These are phyloP conservation scores for Anisodus acutangulus DNA, from an alignment of 257 asterid genomes.

Conservation along the genomic window DNA sequence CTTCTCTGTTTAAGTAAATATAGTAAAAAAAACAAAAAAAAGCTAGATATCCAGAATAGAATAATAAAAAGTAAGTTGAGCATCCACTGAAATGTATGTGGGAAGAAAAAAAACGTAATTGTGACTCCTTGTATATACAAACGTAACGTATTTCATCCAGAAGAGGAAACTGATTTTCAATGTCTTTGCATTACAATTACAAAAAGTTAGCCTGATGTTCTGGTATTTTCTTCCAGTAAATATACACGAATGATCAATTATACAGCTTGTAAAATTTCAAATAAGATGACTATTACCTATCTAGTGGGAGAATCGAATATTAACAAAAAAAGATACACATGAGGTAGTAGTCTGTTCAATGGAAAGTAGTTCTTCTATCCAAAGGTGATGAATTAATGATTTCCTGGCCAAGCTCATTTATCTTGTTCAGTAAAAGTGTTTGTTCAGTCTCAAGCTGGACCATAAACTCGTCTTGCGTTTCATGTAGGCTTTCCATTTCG, in stretches of 20 bases:
- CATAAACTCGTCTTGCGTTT: conserved; percentile 68
- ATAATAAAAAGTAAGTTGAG: not conserved
- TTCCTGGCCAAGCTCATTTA: conserved; percentile 92
- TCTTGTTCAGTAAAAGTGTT: conserved; percentile 66
- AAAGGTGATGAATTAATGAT: conserved; percentile 65
- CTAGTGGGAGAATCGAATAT: not conserved
- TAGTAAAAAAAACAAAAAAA: too few species aligned
- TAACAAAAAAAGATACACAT: not conserved
- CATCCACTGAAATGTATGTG: not conserved
- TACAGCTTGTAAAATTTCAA: conserved; percentile 23
- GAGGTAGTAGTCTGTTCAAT: conserved; percentile 34
- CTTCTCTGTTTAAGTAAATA: too few species aligned
- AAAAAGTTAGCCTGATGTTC: not conserved
- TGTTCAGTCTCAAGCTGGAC: conserved; percentile 84
- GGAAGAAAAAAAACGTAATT: not conserved
- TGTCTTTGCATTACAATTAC: conserved; percentile 5
- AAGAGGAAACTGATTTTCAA: not conserved
- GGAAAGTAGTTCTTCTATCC: conserved; percentile 55
- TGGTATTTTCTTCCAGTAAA: conserved; percentile 1
- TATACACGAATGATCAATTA: conserved; percentile 24
- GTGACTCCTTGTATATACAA: not conserved
- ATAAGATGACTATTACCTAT: conserved; percentile 11
- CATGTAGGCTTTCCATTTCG: conserved; percentile 82
- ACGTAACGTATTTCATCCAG: not conserved
- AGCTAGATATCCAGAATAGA: not conserved